Evolutionary conservation across 2,329 filamentous ascomycete species (phyloP).

Genomic region (Xylariaceae sp.): DNA sequence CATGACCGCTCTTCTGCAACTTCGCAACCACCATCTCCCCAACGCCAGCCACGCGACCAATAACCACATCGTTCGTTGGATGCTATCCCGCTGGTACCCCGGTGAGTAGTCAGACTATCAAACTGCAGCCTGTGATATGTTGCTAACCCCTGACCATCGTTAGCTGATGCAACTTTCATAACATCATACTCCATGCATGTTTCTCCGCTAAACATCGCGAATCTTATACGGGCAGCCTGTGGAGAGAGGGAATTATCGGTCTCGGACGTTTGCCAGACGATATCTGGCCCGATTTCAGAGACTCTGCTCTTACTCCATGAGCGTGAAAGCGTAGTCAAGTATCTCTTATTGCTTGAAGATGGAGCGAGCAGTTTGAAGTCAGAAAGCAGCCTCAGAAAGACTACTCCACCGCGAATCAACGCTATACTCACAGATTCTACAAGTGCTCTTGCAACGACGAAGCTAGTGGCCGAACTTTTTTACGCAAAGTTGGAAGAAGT

Average conservation of each 20-base stretch:
- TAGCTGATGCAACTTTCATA: slow-evolving; percentile 63
- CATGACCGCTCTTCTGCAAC: slow-evolving; percentile 63
- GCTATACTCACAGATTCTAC: slow-evolving; percentile 32
- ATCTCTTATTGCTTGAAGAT: slow-evolving; percentile 49
- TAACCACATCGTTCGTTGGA: slow-evolving; percentile 72
- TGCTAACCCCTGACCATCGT: slow-evolving; percentile 18
- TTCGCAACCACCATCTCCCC: slow-evolving; percentile 62
- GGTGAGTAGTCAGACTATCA: slow-evolving; percentile 45
- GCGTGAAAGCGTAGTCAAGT: slow-evolving; percentile 43
- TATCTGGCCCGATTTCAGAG: slow-evolving; percentile 46
- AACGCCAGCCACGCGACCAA: slow-evolving; percentile 61
- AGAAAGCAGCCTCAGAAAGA: neutral
- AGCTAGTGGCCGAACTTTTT: slow-evolving; percentile 49
- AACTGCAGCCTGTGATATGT: neutral
- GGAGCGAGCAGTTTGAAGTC: slow-evolving; percentile 10
- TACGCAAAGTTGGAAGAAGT: slow-evolving; percentile 49
- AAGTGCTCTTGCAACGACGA: slow-evolving; percentile 41
- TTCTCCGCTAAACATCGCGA: slow-evolving; percentile 59
- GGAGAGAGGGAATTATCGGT: slow-evolving; percentile 41
- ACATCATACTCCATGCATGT: slow-evolving; percentile 58
- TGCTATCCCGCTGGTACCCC: slow-evolving; percentile 75
- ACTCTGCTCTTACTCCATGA: slow-evolving; percentile 42
- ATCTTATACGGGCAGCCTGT: slow-evolving; percentile 64
- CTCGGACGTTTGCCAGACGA: slow-evolving; percentile 32
- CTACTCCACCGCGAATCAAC: slow-evolving; percentile 6